Conservation (phyloP, 2,329 filamentous ascomycete species). For the Capronia americana region DNA sequence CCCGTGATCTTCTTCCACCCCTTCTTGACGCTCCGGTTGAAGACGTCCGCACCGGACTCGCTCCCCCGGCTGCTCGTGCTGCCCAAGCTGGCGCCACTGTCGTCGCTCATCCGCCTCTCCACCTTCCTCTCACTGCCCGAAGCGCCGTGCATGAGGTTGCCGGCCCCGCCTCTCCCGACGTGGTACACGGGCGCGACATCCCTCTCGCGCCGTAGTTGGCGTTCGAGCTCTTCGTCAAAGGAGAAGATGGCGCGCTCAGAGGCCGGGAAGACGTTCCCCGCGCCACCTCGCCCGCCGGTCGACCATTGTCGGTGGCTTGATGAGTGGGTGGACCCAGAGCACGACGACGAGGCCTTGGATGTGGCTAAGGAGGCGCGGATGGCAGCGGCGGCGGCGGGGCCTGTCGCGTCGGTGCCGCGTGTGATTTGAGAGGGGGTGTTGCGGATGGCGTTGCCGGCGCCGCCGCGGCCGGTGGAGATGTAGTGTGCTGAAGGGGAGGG, state of each 20-base stretch:
- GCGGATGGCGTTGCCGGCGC: slow-evolving; percentile 67
- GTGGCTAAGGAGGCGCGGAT: slow-evolving; percentile 52
- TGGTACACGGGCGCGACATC: slow-evolving; percentile 67
- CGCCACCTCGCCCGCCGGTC: slow-evolving; percentile 60
- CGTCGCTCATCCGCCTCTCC: slow-evolving; percentile 24
- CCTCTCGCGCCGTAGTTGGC: slow-evolving; percentile 59
- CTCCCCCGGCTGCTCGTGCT: slow-evolving; percentile 27
- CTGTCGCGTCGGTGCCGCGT: slow-evolving; percentile 49
- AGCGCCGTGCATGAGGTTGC: slow-evolving; percentile 50
- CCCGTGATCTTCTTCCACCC: slow-evolving; percentile 39
- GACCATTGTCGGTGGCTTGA: slow-evolving; percentile 50
- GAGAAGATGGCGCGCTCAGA: slow-evolving; percentile 66
- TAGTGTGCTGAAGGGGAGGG: slow-evolving; percentile 51
- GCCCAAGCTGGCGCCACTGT: slow-evolving; percentile 12
- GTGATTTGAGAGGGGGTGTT: slow-evolving; percentile 58
- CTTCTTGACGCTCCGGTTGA: slow-evolving; percentile 38
- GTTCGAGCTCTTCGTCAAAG: slow-evolving; percentile 70
- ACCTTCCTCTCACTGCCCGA: neutral
- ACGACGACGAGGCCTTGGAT: slow-evolving; percentile 27
- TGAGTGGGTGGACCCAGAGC: slow-evolving; percentile 33
- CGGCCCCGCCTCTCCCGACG: slow-evolving; percentile 67
- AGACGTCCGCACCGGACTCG: slow-evolving; percentile 38
- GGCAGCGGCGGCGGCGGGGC: slow-evolving; percentile 53
- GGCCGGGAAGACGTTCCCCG: slow-evolving; percentile 59
- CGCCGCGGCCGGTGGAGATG: slow-evolving; percentile 65